A percentile compares a stretch with the other conserved stretches of the same genome.
These are phyloP conservation scores for Talaromyces sp. DNA, from an alignment of 2,329 filamentous ascomycete genomes.

Conservation along the genomic window DNA sequence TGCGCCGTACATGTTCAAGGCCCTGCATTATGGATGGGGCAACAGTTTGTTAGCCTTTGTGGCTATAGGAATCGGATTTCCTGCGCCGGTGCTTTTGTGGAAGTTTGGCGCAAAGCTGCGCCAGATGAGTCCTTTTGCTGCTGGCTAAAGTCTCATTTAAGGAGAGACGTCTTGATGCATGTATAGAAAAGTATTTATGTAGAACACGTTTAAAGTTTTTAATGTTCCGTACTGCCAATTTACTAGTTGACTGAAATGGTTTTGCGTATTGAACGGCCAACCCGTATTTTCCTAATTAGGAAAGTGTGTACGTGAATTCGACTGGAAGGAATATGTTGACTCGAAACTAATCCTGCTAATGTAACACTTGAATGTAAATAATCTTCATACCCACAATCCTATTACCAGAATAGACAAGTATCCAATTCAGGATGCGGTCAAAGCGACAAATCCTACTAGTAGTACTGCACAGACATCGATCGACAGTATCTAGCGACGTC, in stretches of 20 bases:
- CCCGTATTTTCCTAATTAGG: not conserved
- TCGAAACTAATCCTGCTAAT: not conserved
- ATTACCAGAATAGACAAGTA: not conserved
- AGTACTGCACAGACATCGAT: not conserved
- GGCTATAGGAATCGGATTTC: conserved; percentile 35
- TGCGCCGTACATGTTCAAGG: conserved; percentile 35
- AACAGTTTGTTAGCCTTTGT: conserved; percentile 38
- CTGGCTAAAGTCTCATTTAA: conserved; percentile 23
- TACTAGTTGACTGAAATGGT: not conserved
- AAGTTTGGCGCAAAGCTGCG: conserved; percentile 44
- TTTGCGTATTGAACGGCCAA: not conserved
- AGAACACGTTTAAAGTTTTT: not conserved
- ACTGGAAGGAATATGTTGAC: not conserved
- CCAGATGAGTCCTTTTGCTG: conserved; percentile 45
- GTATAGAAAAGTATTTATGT: not conserved
- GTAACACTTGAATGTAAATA: not conserved
- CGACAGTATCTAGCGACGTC: not conserved
- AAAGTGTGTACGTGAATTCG: not conserved
- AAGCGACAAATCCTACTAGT: no score
- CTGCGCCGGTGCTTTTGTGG: conserved; percentile 49
- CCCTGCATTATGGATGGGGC: conserved; percentile 36
- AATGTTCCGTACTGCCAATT: not conserved
- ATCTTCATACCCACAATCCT: not conserved
- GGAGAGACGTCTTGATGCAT: not conserved
- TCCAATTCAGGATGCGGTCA: not conserved